phyloP scores from a whole-genome alignment of 2,329 filamentous ascomycete genomes.

The Endoconidiophora polonica region DNA sequence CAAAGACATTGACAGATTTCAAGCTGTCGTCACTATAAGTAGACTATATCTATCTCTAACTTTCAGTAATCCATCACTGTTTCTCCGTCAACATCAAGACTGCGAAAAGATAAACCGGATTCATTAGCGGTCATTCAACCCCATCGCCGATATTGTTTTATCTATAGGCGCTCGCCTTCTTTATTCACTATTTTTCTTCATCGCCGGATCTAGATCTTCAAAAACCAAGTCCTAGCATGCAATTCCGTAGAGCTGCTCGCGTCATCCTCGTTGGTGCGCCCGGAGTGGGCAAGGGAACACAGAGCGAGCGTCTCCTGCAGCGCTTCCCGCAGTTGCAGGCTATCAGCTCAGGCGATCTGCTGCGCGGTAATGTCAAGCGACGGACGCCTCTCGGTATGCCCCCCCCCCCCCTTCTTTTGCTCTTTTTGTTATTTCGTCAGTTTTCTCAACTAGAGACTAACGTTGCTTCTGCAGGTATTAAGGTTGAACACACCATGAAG shows the following conservation, averaged over 20 bases:
- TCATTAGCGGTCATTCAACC: too few species aligned
- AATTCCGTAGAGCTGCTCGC: slow-evolving; percentile 65
- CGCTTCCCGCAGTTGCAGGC: slow-evolving; percentile 78
- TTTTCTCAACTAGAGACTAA: background rate
- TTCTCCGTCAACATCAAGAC: too few species aligned
- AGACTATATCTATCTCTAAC: background rate
- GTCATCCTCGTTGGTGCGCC: slow-evolving; percentile 91
- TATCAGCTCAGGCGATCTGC: slow-evolving; percentile 83
- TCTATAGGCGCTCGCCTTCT: too few species aligned
- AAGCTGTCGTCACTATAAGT: too few species aligned
- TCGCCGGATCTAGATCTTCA: background rate
- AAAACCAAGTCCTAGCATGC: slow-evolving; percentile 26
- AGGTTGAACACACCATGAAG: slow-evolving; percentile 80
- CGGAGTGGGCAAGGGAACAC: slow-evolving; percentile 94
- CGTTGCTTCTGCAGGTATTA: slow-evolving; percentile 45
- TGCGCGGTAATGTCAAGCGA: slow-evolving; percentile 83
- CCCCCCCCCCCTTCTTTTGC: background rate
- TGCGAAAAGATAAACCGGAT: too few species aligned
- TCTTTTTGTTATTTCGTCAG: background rate
- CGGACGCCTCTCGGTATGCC: slow-evolving; percentile 67
- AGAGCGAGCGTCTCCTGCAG: slow-evolving; percentile 73
- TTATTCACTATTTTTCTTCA: background rate
- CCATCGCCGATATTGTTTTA: too few species aligned
- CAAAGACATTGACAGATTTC: too few species aligned
- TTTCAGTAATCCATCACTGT: too few species aligned